A percentile compares a stretch with the other conserved stretches of the same genome.
Conservation (phyloP, 208 protist species). For the Leishmania tarentolae region DNA sequence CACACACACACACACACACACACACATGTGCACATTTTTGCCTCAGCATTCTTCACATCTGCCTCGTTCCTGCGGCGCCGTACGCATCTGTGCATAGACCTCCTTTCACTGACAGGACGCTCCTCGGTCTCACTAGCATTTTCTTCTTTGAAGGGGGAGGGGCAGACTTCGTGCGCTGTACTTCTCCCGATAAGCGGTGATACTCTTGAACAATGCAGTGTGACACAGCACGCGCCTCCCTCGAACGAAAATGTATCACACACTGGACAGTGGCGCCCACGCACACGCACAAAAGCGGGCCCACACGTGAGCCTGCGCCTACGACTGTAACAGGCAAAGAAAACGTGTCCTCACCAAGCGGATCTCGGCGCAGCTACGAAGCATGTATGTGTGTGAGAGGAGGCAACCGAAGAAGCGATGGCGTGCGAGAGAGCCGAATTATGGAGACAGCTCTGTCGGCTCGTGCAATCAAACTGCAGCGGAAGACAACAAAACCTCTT, state of each 20-base stretch:
- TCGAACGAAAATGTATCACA: not conserved
- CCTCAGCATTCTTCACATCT: no score
- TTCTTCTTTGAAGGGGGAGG: no score
- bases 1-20: no score
- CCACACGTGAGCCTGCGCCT: not conserved
- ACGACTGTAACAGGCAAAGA: not conserved
- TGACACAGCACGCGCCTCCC: not conserved
- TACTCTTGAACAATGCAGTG: not conserved
- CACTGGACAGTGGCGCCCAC: not conserved
- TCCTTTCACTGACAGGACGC: no score
- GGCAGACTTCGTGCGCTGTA: no score
- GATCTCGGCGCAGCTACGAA: not conserved
- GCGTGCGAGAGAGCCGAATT: not conserved
- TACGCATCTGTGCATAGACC: no score
- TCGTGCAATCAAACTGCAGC: not conserved
- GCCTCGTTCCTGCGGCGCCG: no score
- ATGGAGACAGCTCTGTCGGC: constrained; percentile 2
- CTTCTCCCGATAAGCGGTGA: no score
- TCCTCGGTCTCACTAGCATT: no score
- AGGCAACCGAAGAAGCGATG: not conserved
- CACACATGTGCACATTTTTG: no score
- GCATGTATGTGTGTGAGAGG: not conserved
- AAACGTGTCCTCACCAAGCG: not conserved
- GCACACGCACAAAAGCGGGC: not conserved
- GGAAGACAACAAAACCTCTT: not conserved